Base-by-base conservation (phyloP, 192 early-diverging fungal genomes). In the Linnemannia exigua region DNA sequence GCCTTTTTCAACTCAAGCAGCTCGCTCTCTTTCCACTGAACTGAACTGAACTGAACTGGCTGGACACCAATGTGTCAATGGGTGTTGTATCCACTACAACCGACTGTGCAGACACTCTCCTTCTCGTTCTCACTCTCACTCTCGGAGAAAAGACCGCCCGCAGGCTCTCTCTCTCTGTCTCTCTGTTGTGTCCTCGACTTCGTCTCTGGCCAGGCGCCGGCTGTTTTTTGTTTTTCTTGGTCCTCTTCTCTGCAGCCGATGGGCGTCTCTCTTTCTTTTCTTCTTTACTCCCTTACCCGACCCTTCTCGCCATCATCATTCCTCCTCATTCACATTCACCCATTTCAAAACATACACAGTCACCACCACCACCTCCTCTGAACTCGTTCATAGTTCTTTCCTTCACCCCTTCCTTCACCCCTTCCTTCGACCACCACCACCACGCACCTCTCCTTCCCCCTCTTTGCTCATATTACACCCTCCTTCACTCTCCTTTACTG, bases 321-420 rank as follows among this genome's bases (percentile, higher is more conserved):
- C 17, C 35, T 22, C 67, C 78, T 79, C 70, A 66, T 63, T 48
- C 41, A n/a, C 51, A 47, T 33, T 31, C 33, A 68, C 66, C 22
- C 67, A 3, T 50, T 31, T 69, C 47, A 37, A 58, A 15, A 25
- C 19, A 5, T 50, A n/a, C n/a, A n/a, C n/a, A n/a, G n/a, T n/a
- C n/a, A n/a, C n/a, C n/a, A n/a, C n/a, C n/a, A n/a, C n/a, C n/a
- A n/a, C n/a, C 71, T 51, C 47, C 47, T 46, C 17, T 15, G 12
- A 22, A 31, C 71, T 73, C 20, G 5, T 41, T 52, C 48, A 22
- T 54, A 54, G 52, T 54, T 61, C 36, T 58, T 20, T 37, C 35
- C 48, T 58, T 63, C 36, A n/a, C 22, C 51, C 35, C 37, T 74
- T 52, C 33, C 22, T 22, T 74, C 16, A 17, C n/a, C 73, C 3